A percentile compares a stretch with the other conserved stretches of the same genome.
These are phyloP conservation scores for Fusarium hostae DNA, from an alignment of 2,329 filamentous ascomycete genomes.

Conservation along the genomic window DNA sequence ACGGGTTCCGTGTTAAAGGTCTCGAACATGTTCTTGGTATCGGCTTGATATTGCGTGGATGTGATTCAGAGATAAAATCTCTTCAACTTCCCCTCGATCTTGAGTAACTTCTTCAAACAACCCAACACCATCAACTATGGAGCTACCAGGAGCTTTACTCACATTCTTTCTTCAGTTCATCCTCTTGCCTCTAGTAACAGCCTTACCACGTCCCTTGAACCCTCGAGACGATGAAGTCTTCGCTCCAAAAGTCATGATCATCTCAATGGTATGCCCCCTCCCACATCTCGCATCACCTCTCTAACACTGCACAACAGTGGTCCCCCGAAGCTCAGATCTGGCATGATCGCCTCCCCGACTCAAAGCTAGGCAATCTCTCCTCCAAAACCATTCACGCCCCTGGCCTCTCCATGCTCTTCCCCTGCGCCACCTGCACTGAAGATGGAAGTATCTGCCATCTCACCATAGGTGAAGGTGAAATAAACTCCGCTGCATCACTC, in stretches of 20 bases:
- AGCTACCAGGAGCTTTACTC: conserved; percentile 7
- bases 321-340: conserved; percentile 70
- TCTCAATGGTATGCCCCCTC: conserved; percentile 64
- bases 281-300: neutral
- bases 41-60: neutral
- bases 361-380: conserved; percentile 64
- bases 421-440: conserved; percentile 71
- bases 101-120: neutral
- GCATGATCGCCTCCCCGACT: conserved; percentile 62
- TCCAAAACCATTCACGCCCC: conserved; percentile 67
- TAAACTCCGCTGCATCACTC: conserved; percentile 77
- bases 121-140: conserved; percentile 16
- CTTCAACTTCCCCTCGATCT: neutral
- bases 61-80: conserved; percentile 20
- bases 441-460: conserved; percentile 74
- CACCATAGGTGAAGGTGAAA: conserved; percentile 75
- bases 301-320: conserved; percentile 60
- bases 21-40: conserved; percentile 15
- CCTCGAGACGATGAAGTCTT: conserved; percentile 42
- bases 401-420: conserved; percentile 73
- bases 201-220: neutral
- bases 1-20: conserved; percentile 15
- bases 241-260: conserved; percentile 69
- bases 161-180: neutral
- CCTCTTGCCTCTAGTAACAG: neutral